Evolutionary conservation across 2,329 filamentous ascomycete genomes (phyloP), one percentile per base, ranked within the genome.

Genomic region (Epichloe coenophiala): DNA sequence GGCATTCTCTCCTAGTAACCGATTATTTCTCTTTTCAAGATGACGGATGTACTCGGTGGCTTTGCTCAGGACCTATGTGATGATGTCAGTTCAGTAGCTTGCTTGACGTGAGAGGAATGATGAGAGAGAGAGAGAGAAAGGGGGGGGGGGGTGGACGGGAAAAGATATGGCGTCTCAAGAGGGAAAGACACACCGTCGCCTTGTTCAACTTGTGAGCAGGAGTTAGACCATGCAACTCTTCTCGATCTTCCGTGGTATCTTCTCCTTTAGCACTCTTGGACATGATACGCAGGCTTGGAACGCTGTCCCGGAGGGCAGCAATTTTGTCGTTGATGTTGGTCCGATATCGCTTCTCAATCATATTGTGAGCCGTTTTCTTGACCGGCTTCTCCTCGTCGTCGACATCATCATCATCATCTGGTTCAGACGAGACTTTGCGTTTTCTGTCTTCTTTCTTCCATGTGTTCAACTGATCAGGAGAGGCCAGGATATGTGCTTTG

Each of bases 251-350:
- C 0, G 79, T 81, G 0, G 81, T 72, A 55, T 87, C 83, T 59
- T 85, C 83, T 39, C 80, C 83, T 52, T 72, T 72, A 45, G 77
- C 78, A 58, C 77, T 84, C 70, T 86, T 88, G 38, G 82, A 81
- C 79, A 90, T 88, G 58, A 89, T 86, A 46, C 90, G 81, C 51
- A 97, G 72, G 65, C 87, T 94, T 2, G 91, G 91, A 13, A 97
- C 89, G 61, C 88, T 95, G 65, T 96, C 89, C 59, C 90, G 78
- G 54, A 97, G 72, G 52, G 90, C 89, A 44, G 89, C 86, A 60
- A 97, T 97, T 71, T 97, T 97, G 64, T 96, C 91, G 63, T 97
- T 97, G 51, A 97, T 75, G 62, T 97, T 97, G 49, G 88, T 95
- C 60, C 91, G 83, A 67, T 97, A 97, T 57, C 91, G 76, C 75